phyloP scores from a whole-genome alignment of 805 yeast genomes.

The Saccharomyces eubayanus region DNA sequence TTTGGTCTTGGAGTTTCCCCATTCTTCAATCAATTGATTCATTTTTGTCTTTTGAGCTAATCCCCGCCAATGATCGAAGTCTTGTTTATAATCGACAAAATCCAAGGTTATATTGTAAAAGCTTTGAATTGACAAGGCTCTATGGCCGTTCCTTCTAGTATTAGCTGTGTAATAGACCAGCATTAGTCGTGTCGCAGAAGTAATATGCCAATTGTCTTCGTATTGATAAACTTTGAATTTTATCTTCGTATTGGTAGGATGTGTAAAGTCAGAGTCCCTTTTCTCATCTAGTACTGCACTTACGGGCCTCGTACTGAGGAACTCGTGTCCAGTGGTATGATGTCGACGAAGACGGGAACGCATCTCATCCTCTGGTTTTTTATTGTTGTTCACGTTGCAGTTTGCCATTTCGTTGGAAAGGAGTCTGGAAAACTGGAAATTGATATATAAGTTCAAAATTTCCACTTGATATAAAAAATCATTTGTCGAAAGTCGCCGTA shows the following conservation, averaged over 20 bases:
- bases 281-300: not conserved
- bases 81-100: slow-evolving; percentile 64
- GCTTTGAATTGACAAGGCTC: slow-evolving; percentile 31
- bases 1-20: slow-evolving; percentile 3
- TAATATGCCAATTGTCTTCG: slow-evolving; percentile 74
- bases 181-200: slow-evolving; percentile 54
- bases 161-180: slow-evolving; percentile 51
- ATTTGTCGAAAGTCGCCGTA: slow-evolving; percentile 24
- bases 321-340: not conserved
- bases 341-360: not conserved
- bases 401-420: slow-evolving; percentile 13
- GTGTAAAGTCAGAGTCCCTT: not conserved
- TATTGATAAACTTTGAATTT: slow-evolving; percentile 38
- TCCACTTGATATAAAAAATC: slow-evolving; percentile 51
- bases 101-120: slow-evolving; percentile 75
- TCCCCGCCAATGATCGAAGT: slow-evolving; percentile 68
- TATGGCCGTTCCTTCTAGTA: slow-evolving; percentile 8
- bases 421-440: slow-evolving; percentile 60
- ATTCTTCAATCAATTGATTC: not conserved
- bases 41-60: slow-evolving; percentile 1
- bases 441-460: slow-evolving; percentile 63
- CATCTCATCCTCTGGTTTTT: not conserved
- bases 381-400: not conserved
- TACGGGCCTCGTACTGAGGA: not conserved
- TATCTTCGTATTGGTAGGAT: slow-evolving; percentile 1